Percentiles rank a stretch among this genome's conserved stretches.
phyloP scores from a whole-genome alignment of 176 grass and related monocot genomes.

The barley (Hordeum vulgare) region MorexV3_pseudomolecules_assembly NC_058520.1:599070890-599071389 shows the following conservation, averaged over 20 bases:
- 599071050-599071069: not conserved
- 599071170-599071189: not conserved
- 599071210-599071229: not conserved
- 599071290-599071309: not conserved
- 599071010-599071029: not conserved
- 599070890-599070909: not conserved
- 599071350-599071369: not conserved
- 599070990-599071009: not conserved
- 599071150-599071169: slow-evolving; percentile 21
- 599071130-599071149: not conserved
- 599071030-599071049: not conserved
- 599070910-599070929: not conserved
- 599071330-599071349: not conserved
- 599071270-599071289: not conserved
- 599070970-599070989: not conserved
- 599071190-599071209: not conserved
- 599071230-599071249: not conserved
- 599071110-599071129: not conserved
- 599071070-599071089: not conserved
- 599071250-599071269: not conserved
- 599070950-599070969: not conserved
- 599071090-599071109: not conserved
- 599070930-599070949: not conserved
- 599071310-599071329: not conserved
- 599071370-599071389: slow-evolving; percentile 6